Evolutionary conservation across 176 grass and related monocot species (phyloP), one percentile per base, ranked within the genome.

Genomic region (Rhynchospora pubera): DNA sequence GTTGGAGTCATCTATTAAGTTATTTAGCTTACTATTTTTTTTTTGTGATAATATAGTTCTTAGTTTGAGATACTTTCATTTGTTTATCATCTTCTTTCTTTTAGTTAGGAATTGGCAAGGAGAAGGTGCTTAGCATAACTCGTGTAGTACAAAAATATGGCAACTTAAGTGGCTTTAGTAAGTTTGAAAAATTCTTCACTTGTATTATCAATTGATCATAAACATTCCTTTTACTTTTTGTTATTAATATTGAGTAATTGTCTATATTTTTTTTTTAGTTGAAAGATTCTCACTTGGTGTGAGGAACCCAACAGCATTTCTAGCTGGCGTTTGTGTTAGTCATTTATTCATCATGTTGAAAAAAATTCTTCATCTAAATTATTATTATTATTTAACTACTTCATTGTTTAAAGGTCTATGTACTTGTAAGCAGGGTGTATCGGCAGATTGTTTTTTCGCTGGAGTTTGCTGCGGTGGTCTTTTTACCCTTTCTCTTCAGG

Each of bases 131-230:
- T 48, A 85, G 62, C 76, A 85, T 97, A 83, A 87, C 89, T 18
- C 57, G 45, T 80, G 84, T 52, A 16, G 80, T 97, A 66, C 89
- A 93, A 23, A 97, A 93, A 80, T 93, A 97, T 21, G 87, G 94
- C 51, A 97, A 93, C 79, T 79, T 93, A 60, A 97, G 91, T 85
- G 94, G 94, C 62, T 97, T 97, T 82, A 90, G 91, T 97, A 97
- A 85, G 83, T 83, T 63, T 58, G 34, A 60, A 65, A 88, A 65
- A 56, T 60, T 48, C 23, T 51, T 18, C 3, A 28, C 22, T 77
- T 86, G 83, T 75, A 22, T 48, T 60, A 45, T 62, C 26, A 58
- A 65, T 77, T 47, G 0, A 13, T 5, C 34, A 74, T 46, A 28
- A 28, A 28, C 26, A 28, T 26, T 58, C 46, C 74, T 19, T 84